phyloP scores from a whole-genome alignment of 805 yeast genomes.

The Naumovozyma castellii region DNA sequence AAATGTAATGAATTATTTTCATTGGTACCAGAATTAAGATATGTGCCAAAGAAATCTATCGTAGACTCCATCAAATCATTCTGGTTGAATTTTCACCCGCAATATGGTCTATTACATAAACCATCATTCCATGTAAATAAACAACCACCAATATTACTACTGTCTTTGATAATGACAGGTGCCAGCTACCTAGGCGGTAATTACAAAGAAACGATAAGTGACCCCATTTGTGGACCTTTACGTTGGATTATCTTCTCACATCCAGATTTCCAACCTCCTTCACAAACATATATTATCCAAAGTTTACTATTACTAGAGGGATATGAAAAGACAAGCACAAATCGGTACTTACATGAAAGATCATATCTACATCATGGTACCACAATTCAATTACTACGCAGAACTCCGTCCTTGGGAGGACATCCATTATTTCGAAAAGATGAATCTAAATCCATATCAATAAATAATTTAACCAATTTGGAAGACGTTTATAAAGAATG shows the following conservation, averaged over 20 bases:
- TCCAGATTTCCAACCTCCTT: constrained; percentile 68
- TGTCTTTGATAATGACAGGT: constrained; percentile 50
- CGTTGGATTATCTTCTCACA: constrained; percentile 63
- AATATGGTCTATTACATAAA: constrained; percentile 40
- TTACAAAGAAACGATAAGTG: constrained; percentile 18
- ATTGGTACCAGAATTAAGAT: constrained; percentile 16
- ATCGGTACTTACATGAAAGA: constrained; percentile 65
- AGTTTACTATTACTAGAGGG: constrained; percentile 64
- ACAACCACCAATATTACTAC: constrained; percentile 42
- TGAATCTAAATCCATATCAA: constrained; percentile 9
- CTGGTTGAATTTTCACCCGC: constrained; percentile 50
- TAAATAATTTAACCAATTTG: constrained; percentile 10
- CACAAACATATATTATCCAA: constrained; percentile 68
- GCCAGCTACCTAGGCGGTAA: constrained; percentile 34
- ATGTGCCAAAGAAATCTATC: constrained; percentile 9
- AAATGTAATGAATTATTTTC: constrained; percentile 7
- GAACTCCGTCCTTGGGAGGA: constrained; percentile 71
- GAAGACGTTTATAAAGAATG: constrained; percentile 36
- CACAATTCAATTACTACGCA: constrained; percentile 62
- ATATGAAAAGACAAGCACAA: constrained; percentile 65
- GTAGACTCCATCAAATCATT: constrained; percentile 28
- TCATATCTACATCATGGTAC: constrained; percentile 84
- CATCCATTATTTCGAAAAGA: constrained; percentile 37
- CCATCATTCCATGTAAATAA: constrained; percentile 41
- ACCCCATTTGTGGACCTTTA: constrained; percentile 39